Base-by-base conservation (phyloP, 2,329 filamentous ascomycete genomes). In the Plenodomus lindquistii region DNA sequence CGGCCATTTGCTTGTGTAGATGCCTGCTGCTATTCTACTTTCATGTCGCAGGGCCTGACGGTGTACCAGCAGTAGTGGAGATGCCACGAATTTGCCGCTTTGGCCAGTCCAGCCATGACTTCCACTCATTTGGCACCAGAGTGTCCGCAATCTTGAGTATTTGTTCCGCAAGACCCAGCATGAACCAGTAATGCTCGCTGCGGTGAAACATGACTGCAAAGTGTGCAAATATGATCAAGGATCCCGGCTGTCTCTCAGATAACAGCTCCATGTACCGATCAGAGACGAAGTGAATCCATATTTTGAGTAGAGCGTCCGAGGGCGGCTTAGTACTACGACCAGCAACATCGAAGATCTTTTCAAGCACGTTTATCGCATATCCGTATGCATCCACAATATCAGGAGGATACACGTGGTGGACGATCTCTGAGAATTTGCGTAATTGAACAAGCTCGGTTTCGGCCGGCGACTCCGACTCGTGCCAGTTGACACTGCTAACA, bases 161-260 rank as follows among this genome's bases (percentile, higher is more conserved):
- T 40, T 60, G 59, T 31, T 66, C 62, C 2, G 63, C 54, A 6
- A 57, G 37, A 1, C 63, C 65, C 15, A 59, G 52, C 18, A 68
- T 27, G 34, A 59, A 68, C 65, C 65, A 68, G 27, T 65, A 63
- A 17, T 49, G 46, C 13, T 50, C 35, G 8, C 57, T 51, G 31
- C 58, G 55, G 17, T 46, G 42, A 7, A 73, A 37, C 17, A 73
- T 44, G 9, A 72, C 65, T 18, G 67, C 70, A 43, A 65, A 73
- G 46, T 73, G 66, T 13, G 69, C 66, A 39, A 73, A 61, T 20
- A 73, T 68, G 40, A 72, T 63, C 41, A 73, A 44, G 16, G 68
- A 66, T 7, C 64, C 60, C 3, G 67, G 67, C 37, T 70, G 63
- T 29, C 57, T 55, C 34, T 64, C 57, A 11, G 57, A 60, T 8